Percentiles rank a stretch among this genome's conserved stretches.
Evolutionary conservation across 176 grass and related monocot genomes (phyloP).

Genomic region (Triticum turgidum): DNA sequence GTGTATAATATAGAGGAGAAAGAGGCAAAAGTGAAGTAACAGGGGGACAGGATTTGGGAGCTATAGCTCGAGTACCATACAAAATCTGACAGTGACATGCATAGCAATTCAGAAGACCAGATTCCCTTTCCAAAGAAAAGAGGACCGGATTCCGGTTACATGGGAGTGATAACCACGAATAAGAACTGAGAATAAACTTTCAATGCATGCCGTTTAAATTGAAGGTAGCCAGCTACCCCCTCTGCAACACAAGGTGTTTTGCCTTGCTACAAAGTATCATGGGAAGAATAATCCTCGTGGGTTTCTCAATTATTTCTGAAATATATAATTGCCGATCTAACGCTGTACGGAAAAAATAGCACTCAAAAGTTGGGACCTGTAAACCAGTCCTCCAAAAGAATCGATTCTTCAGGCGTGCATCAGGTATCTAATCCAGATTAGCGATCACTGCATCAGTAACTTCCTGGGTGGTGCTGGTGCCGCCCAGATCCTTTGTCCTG

Average conservation of each 20-base stretch:
- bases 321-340: slow-evolving; percentile 37
- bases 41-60: not conserved
- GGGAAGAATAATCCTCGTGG: slow-evolving; percentile 1
- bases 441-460: slow-evolving; percentile 80
- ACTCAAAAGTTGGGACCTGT: slow-evolving; percentile 24
- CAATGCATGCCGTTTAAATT: slow-evolving; percentile 16
- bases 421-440: slow-evolving; percentile 56
- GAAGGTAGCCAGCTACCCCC: not conserved
- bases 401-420: slow-evolving; percentile 17
- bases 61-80: not conserved
- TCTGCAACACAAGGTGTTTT: slow-evolving; percentile 33
- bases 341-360: slow-evolving; percentile 35
- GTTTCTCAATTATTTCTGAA: slow-evolving; percentile 53
- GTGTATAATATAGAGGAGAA: too few species aligned
- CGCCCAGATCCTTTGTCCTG: slow-evolving; percentile 85
- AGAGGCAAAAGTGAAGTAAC: too few species aligned
- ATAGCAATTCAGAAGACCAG: not conserved
- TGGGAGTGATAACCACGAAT: not conserved
- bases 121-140: not conserved
- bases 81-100: not conserved
- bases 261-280: slow-evolving; percentile 24
- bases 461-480: slow-evolving; percentile 80
- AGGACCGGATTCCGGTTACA: not conserved
- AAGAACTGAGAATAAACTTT: not conserved
- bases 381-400: slow-evolving; percentile 41